Base-by-base conservation (phyloP, 2,329 filamentous ascomycete species). In the Sporothrix globosa region DNA sequence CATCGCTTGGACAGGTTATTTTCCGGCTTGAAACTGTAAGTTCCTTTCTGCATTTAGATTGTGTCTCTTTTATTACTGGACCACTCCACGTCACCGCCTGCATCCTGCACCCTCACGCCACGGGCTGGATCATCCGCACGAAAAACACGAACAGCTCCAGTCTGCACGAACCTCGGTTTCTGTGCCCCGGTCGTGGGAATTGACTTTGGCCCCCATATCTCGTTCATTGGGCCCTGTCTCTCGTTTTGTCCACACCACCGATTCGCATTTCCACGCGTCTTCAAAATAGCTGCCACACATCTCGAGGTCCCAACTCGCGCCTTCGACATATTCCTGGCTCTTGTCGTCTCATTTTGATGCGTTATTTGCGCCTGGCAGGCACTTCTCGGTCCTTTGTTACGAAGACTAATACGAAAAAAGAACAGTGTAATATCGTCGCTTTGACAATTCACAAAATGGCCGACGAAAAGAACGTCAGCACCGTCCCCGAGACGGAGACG, bases 401-500 rank as follows among this genome's bases (percentile, higher is more conserved):
- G 14, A 3, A 34, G 3, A 41, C 63, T 66, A 66, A 66, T 39
- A 14, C 46, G 11, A 14, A 2, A 13, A n/a, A 50, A 6, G 5
- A 52, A 52, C 61, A 66, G 61, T 50, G 11, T 48, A 30, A 13
- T 21, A 30, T 39, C 46, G 13, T 21, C 27, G 10, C 9, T 27
- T 30, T 19, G n/a, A 27, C 46, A 52, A 52, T 19, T 21, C 19
- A 52, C n/a, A 70, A 39, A 41, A 73, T 72, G 72, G 46, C 70
- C 19, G 69, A 72, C 66, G 71, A 72, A 21, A 73, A 73, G 50
- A 44, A 54, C 39, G 34, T n/a, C 17, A 27, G 3, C 24, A 13
- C 34, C 69, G 68, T 58, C 50, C 67, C 71, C 54, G 70, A 68
- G 68, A n/a, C 50, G 46, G 71, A n/a, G 21, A 27, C 24, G 21